Conservation (phyloP, 2,329 filamentous ascomycete genomes). For the Colletotrichum simmondsii region DNA sequence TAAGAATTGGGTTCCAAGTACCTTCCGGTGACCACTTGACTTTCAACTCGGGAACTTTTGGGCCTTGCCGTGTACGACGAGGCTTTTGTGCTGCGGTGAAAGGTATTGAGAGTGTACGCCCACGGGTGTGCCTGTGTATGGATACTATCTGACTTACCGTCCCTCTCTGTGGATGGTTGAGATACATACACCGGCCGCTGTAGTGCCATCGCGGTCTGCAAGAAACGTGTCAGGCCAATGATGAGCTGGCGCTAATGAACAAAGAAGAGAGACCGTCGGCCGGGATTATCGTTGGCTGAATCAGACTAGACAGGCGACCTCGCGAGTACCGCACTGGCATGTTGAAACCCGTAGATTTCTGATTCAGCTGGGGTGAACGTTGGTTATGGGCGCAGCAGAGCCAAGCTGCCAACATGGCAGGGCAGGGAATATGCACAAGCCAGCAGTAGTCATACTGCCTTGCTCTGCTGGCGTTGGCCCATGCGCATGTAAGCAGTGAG, state of each 20-base stretch:
- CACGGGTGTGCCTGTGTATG: slow-evolving; percentile 3
- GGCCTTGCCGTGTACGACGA: neutral
- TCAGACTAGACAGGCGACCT: neutral
- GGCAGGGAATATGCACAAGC: neutral
- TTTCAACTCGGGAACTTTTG: neutral
- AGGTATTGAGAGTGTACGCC: neutral
- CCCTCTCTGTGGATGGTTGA: neutral
- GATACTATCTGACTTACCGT: neutral
- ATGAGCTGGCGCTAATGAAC: neutral
- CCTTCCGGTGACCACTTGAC: neutral
- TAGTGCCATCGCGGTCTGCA: neutral
- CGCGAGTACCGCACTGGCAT: slow-evolving; percentile 6
- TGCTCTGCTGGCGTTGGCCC: neutral
- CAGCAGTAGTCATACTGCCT: neutral
- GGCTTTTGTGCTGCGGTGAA: neutral
- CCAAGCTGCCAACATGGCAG: neutral
- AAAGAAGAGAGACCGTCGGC: slow-evolving; percentile 3
- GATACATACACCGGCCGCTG: neutral
- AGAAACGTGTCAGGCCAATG: slow-evolving; percentile 5
- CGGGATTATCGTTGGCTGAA: neutral
- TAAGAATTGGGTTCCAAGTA: neutral
- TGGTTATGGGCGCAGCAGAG: neutral
- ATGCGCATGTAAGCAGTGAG: neutral
- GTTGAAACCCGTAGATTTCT: neutral
- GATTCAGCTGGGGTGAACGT: neutral